A percentile compares a stretch with the other conserved stretches of the same genome.
These are phyloP conservation scores for Nymphaea colorata DNA, from an alignment of 164 flowering plant species.

Conservation along the genomic window DNA sequence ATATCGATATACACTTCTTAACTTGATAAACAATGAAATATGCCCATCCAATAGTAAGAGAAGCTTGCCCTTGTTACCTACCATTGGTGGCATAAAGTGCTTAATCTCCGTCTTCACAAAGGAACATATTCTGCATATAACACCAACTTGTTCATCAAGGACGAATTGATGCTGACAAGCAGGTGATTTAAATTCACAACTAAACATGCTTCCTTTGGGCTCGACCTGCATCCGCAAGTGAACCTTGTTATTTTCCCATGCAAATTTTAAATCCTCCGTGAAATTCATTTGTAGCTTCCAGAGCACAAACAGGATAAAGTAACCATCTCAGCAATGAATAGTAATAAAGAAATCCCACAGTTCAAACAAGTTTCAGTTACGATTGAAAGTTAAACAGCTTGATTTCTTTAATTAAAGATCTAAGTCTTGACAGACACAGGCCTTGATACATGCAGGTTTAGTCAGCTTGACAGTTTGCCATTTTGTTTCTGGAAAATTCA, in stretches of 20 bases:
- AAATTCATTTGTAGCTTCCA: too few species aligned
- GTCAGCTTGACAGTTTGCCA: too few species aligned
- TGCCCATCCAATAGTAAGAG: too few species aligned
- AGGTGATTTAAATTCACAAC: constrained; percentile 4
- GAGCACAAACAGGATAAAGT: too few species aligned
- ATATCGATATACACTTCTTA: too few species aligned
- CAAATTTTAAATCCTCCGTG: background rate
- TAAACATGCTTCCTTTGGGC: constrained; percentile 4
- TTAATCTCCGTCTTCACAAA: constrained; percentile 33
- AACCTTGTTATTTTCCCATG: background rate
- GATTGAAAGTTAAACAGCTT: too few species aligned
- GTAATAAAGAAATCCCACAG: background rate
- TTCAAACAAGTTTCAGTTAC: too few species aligned
- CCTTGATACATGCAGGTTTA: too few species aligned
- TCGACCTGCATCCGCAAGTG: constrained; percentile 22
- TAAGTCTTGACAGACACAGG: too few species aligned
- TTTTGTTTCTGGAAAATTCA: too few species aligned
- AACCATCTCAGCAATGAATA: background rate
- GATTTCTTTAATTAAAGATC: too few species aligned
- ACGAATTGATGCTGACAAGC: constrained; percentile 35
- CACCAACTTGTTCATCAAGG: constrained; percentile 51
- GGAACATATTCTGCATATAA: constrained; percentile 37
- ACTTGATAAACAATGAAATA: too few species aligned
- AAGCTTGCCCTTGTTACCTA: constrained; percentile 19
- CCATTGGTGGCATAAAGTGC: constrained; percentile 38